These are phyloP conservation scores for Daldinia sp. DNA, from an alignment of 2,329 filamentous ascomycete species.

Conservation along the genomic window DNA sequence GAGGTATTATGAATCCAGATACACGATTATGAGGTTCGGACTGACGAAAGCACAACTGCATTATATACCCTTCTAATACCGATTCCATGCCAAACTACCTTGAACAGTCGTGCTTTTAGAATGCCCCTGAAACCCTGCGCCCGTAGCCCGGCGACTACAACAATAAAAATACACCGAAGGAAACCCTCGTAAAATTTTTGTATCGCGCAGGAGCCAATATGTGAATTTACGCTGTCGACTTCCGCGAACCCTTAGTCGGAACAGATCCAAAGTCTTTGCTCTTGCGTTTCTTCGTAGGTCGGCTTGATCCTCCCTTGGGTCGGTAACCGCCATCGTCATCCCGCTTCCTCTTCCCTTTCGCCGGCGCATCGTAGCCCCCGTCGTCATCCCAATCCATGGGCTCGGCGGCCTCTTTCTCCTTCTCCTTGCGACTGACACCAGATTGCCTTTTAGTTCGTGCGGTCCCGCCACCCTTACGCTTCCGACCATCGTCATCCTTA, in stretches of 20 bases:
- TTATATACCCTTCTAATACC: conserved; percentile 27
- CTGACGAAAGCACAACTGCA: conserved; percentile 1
- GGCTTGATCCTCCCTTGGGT: conserved; percentile 66
- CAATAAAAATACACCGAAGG: conserved; percentile 15
- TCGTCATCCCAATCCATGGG: conserved; percentile 57
- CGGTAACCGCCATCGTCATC: conserved; percentile 71
- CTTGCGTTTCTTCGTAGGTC: conserved; percentile 70
- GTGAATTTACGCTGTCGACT: conserved; percentile 30
- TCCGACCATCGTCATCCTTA: conserved; percentile 52
- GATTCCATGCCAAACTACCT: conserved; percentile 20
- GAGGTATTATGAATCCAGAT: conserved; percentile 7
- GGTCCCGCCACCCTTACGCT: conserved; percentile 49
- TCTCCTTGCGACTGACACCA: conserved; percentile 52
- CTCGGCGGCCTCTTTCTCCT: conserved; percentile 55
- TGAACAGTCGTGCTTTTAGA: conserved; percentile 7
- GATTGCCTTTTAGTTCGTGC: conserved; percentile 57
- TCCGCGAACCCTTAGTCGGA: conserved; percentile 43
- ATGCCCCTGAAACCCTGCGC: neutral
- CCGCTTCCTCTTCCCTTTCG: conserved; percentile 67
- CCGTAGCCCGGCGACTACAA: conserved; percentile 2
- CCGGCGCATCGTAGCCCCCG: conserved; percentile 52
- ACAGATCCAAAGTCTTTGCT: conserved; percentile 56
- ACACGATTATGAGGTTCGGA: neutral
- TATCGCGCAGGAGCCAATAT: neutral
- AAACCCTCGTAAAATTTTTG: neutral